Base-by-base conservation (phyloP, 2,329 filamentous ascomycete species). In the Talaromyces sp. region DNA sequence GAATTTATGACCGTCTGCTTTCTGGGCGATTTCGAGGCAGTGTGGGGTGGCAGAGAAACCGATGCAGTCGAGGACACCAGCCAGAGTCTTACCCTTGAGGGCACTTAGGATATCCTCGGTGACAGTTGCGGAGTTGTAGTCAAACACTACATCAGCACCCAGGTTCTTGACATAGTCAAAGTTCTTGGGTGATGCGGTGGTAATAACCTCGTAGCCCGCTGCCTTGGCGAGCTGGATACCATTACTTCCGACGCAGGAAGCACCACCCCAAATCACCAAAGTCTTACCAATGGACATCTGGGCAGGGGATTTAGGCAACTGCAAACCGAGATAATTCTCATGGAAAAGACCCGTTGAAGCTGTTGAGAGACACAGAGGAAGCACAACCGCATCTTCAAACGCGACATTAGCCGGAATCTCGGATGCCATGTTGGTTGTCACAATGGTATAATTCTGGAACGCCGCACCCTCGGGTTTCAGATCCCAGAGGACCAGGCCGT, bases 181-280 rank as follows among this genome's bases (percentile, higher is more conserved):
- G 68, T 84, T 83, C 53, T 73, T 76, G 25, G 70, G 71, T 15
- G 75, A 75, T 4, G 74, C 73, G 2, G 78, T 76, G 10, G 71
- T 72, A 63, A 79, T 69, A 8, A 82, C 78, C 19, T 74, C 74
- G 61, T 78, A 74, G 8, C 79, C 78, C 25, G 78, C 68, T 1
- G 73, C 75, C 3, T 69, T 73, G 1, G 78, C 79, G 15, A 81
- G 69, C 64, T 82, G 81, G 31, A 82, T 77, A 2, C 75, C 79
- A 4, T 70, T 71, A 38, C 75, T 75, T 1, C 83, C 82, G 1
- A 82, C 80, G n/a, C 75, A 76, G 19, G 71, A 70, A 7, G 71
- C 69, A 1, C 75, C 76, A 6, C 83, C 83, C 81, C 83, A 85
- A 17, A 85, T 70, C 1, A 85, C 68, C 0, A 81, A 61, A n/a